These are phyloP conservation scores for Onygenales sp. DNA, from an alignment of 2,329 filamentous ascomycete species.

Conservation along the genomic window DNA sequence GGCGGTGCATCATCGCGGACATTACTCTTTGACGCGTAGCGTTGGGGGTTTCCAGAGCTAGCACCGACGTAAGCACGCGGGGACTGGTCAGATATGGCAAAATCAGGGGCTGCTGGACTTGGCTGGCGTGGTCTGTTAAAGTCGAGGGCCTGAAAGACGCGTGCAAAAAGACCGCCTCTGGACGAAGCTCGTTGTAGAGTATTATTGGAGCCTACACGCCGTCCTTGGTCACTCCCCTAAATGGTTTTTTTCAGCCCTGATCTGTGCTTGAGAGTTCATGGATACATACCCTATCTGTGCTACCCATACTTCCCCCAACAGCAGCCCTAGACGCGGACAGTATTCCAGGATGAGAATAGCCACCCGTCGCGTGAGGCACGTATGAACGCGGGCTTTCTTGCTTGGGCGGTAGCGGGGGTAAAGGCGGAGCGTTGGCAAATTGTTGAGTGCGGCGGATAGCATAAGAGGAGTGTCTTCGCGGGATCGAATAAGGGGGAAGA, in stretches of 20 bases:
- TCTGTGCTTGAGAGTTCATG: neutral
- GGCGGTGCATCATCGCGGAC: neutral
- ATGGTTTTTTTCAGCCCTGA: neutral
- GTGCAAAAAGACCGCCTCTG: slow-evolving; percentile 7
- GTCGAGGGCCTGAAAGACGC: slow-evolving; percentile 9
- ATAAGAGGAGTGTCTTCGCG: slow-evolving; percentile 19
- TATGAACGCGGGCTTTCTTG: neutral
- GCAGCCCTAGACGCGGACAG: too few relatives aligned
- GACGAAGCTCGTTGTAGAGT: neutral
- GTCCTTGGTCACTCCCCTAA: neutral
- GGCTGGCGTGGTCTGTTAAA: slow-evolving; percentile 6
- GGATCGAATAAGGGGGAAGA: slow-evolving; percentile 15
- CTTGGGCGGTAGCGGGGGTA: neutral
- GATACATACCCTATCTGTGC: neutral
- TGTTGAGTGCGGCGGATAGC: neutral
- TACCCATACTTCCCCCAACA: neutral
- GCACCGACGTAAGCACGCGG: neutral
- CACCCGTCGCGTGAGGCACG: neutral
- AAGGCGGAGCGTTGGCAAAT: neutral
- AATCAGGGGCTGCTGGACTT: neutral
- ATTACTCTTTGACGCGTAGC: neutral
- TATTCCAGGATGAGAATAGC: neutral
- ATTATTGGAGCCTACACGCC: neutral
- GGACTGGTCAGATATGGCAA: neutral
- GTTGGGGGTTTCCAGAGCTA: neutral